phyloP scores from a whole-genome alignment of 2,329 filamentous ascomycete species.

The Phaeosphaeriaceae sp. region DNA sequence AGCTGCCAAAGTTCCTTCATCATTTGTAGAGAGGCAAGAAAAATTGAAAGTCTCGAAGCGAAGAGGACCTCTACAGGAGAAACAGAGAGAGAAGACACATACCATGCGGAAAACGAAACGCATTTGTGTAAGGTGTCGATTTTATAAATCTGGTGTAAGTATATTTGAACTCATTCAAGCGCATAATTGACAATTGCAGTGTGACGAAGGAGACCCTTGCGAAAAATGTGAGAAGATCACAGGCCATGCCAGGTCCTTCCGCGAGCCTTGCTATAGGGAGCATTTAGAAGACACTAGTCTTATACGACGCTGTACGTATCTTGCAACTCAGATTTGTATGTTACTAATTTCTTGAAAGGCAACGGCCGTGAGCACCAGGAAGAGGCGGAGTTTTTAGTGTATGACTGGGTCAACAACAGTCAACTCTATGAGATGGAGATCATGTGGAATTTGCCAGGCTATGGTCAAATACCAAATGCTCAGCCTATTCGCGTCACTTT shows the following conservation, averaged over 20 bases:
- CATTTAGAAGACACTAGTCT: conserved; percentile 41
- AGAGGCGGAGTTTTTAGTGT: conserved; percentile 40
- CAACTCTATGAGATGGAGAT: conserved; percentile 40
- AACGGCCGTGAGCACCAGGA: conserved; percentile 46
- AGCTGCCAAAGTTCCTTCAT: conserved; percentile 38
- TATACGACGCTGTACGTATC: conserved; percentile 39
- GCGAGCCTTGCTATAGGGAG: conserved; percentile 41
- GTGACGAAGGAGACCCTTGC: conserved; percentile 42
- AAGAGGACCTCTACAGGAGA: conserved; percentile 35
- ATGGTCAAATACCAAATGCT: conserved; percentile 34
- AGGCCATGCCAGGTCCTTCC: conserved; percentile 39
- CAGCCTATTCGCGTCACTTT: conserved; percentile 34
- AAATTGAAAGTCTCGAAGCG: conserved; percentile 44
- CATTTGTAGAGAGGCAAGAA: conserved; percentile 40
- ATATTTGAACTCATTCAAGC: background rate
- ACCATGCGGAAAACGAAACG: conserved; percentile 43
- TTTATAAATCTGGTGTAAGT: conserved; percentile 44
- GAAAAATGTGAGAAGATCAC: conserved; percentile 39
- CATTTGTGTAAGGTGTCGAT: conserved; percentile 43
- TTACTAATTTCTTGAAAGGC: conserved; percentile 27
- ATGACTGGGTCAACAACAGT: conserved; percentile 36
- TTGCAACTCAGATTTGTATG: background rate
- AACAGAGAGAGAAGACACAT: conserved; percentile 39
- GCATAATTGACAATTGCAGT: conserved; percentile 24
- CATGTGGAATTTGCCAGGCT: conserved; percentile 45